Evolutionary conservation across 2,329 filamentous ascomycete genomes (phyloP).

Genomic region (Didymella arachidicola): DNA sequence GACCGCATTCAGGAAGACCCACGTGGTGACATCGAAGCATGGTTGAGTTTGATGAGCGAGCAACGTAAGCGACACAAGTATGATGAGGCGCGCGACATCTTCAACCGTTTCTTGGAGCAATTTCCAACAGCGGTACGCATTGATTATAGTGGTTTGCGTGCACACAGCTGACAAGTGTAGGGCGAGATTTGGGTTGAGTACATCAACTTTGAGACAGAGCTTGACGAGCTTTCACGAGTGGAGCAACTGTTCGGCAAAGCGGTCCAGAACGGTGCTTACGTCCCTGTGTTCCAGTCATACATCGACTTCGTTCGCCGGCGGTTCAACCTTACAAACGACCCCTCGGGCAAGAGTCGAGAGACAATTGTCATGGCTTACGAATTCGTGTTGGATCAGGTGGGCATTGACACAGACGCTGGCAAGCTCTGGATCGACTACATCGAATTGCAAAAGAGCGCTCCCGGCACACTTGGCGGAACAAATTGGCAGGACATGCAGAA

Average conservation of each 20-base stretch:
- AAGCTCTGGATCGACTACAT: conserved; percentile 95
- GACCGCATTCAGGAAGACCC: conserved; percentile 92
- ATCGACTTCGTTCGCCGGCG: conserved; percentile 93
- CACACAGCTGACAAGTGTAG: conserved; percentile 65
- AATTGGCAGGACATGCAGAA: conserved; percentile 98
- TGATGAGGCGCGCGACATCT: conserved; percentile 80
- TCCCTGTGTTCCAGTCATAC: conserved; percentile 90
- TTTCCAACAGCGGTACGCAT: conserved; percentile 89
- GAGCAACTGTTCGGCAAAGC: conserved; percentile 85
- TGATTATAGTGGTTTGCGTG: conserved; percentile 2
- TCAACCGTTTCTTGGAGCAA: conserved; percentile 84
- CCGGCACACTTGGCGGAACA: conserved; percentile 82
- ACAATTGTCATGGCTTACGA: conserved; percentile 89
- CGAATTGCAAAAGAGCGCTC: conserved; percentile 87
- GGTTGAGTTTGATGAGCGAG: conserved; percentile 86
- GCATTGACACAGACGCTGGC: conserved; percentile 88
- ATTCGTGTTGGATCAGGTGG: conserved; percentile 87
- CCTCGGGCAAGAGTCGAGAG: conserved; percentile 76
- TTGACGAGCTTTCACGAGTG: conserved; percentile 80
- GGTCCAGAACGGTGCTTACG: conserved; percentile 79
- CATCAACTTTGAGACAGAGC: conserved; percentile 85
- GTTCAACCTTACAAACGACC: conserved; percentile 85
- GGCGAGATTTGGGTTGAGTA: conserved; percentile 91
- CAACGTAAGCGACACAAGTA: conserved; percentile 82
- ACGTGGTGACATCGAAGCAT: conserved; percentile 89